phyloP scores from a whole-genome alignment of 768 basidiomycete species.

The Stropharia rugosoannulata region DNA sequence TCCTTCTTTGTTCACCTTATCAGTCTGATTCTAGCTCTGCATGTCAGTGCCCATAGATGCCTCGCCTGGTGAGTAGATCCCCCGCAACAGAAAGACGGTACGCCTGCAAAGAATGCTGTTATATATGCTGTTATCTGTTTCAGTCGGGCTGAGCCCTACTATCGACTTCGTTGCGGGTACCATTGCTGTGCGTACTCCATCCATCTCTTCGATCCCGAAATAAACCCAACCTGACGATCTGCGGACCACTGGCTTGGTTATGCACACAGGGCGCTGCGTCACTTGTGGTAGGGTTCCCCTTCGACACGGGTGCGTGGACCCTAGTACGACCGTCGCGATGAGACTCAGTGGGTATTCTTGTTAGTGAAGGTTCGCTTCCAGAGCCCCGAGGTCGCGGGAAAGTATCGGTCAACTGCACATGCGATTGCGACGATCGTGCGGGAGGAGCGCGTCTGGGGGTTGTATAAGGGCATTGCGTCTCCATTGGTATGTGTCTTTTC shows the following conservation, averaged over 20 bases:
- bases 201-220: no score
- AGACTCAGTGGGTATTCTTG: background rate
- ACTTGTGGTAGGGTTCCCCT: constrained; percentile 72
- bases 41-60: constrained; percentile 4
- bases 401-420: constrained; percentile 63
- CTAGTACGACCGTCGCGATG: background rate
- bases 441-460: constrained; percentile 66
- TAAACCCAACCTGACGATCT: no score
- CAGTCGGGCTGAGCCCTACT: constrained; percentile 51
- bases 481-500: constrained; percentile 57
- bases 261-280: constrained; percentile 55
- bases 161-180: constrained; percentile 83
- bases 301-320: constrained; percentile 49
- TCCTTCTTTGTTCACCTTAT: background rate
- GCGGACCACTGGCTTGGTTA: background rate
- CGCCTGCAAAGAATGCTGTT: background rate
- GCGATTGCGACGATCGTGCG: constrained; percentile 66
- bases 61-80: constrained; percentile 1
- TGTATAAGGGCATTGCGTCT: constrained; percentile 78
- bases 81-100: background rate
- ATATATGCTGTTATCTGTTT: background rate
- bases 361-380: constrained; percentile 83
- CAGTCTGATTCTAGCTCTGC: background rate
- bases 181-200: constrained; percentile 37
- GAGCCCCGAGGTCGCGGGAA: constrained; percentile 52